Percentiles rank a stretch among this genome's conserved stretches.
Evolutionary conservation across 1,284 basidiomycete genomes (phyloP).

Genomic region (Pascua sp.): DNA sequence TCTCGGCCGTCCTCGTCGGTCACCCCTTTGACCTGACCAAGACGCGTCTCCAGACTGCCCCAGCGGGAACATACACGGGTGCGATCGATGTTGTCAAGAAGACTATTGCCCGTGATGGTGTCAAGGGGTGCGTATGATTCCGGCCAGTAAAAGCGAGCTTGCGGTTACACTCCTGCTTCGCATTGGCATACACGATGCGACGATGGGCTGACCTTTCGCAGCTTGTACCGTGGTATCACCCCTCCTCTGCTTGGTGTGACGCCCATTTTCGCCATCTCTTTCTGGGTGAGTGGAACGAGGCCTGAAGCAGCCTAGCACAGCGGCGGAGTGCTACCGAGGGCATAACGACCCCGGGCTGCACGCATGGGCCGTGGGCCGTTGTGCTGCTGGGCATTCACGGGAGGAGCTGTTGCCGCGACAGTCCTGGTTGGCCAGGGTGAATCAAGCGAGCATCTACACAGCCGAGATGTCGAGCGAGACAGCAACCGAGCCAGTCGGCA

Average conservation of each 20-base stretch:
- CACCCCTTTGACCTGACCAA: constrained; percentile 98
- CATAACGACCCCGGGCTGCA: not conserved
- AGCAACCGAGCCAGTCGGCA: too few relatives aligned
- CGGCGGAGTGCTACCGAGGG: not conserved
- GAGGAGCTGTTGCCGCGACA: too few relatives aligned
- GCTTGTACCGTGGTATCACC: constrained; percentile 93
- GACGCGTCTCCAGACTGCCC: constrained; percentile 90
- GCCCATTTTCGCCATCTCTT: constrained; percentile 96
- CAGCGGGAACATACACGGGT: constrained; percentile 84
- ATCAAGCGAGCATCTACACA: too few relatives aligned
- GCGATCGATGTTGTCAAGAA: constrained; percentile 91
- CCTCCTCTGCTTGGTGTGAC: constrained; percentile 95
- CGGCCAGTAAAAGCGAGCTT: not conserved
- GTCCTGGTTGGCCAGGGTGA: too few relatives aligned
- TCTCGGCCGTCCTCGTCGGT: constrained; percentile 56
- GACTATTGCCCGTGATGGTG: constrained; percentile 82
- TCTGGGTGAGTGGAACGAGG: constrained; percentile 67
- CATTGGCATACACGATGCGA: not conserved
- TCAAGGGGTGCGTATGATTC: constrained; percentile 64
- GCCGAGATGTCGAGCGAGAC: too few relatives aligned
- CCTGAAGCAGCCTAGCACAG: not conserved
- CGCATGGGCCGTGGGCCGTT: too few relatives aligned
- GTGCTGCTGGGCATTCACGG: too few relatives aligned
- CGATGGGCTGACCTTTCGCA: constrained; percentile 39
- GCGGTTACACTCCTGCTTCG: not conserved